Base-by-base conservation (phyloP, 2,329 filamentous ascomycete genomes). In the Cladosporium sp. region DNA sequence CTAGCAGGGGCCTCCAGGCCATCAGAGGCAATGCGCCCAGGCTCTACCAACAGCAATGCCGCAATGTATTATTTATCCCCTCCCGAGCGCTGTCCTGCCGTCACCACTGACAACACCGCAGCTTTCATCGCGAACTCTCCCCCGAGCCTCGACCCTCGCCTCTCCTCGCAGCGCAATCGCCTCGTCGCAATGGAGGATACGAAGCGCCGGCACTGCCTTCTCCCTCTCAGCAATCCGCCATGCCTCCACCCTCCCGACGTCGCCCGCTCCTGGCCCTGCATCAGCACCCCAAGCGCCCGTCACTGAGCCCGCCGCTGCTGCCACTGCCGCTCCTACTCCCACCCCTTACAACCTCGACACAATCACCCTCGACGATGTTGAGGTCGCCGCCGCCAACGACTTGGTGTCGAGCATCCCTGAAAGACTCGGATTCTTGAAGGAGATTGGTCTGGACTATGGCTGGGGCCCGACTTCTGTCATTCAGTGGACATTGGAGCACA, bases 391-490 rank as follows among this genome's bases (percentile, higher is more conserved):
- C 16, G 71, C 74, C 5, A 68, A 82, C 55, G 71, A 75, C 10
- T 69, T 74, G 3, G 67, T 83, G 52, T 82, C 88, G 67, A 80
- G 85, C 68, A 86, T 92, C 68, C 87, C 90, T 40, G 90, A 94
- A 73, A 83, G 87, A 60, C 86, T 96, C 66, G 95, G 95, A 68
- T 97, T 93, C 74, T 82, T 99, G 66, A 87, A 91, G 71, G 84
- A 87, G 7, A 82, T 98, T 12, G 95, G 95, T 3, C 81, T 99
- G 26, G 91, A 98, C 72, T 98, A 90, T 73, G 93, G 94, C 75
- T 93, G 83, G 81, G 94, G 94, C 18, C 87, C 91, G 5, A 91
- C 93, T 0, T 80, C 88, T 4, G 70, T 87, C 18, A 88, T 95
- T 77, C 85, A 97, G 79, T 93, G 85, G 83, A 26, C 86, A 2